Conservation (phyloP, 129 eudicot species). For the Arctium minus region DNA sequence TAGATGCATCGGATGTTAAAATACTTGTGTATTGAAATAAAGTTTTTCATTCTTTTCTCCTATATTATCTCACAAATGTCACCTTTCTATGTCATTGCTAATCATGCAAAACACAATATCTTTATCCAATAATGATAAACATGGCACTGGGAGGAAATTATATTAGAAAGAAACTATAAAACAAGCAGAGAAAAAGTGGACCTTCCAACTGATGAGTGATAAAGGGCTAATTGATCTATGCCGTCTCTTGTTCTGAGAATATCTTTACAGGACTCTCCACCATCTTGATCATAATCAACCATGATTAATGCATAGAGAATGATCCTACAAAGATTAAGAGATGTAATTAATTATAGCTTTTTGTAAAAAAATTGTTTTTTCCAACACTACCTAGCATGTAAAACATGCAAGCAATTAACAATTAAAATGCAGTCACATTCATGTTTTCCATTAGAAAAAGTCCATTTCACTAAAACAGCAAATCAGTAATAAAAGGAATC, state of each 20-base stretch:
- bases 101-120: not conserved
- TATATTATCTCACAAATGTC: not conserved
- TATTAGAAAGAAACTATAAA: not conserved
- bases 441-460: not conserved
- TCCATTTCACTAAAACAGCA: no score
- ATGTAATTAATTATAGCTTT: not conserved
- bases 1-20: not conserved
- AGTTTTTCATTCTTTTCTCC: not conserved
- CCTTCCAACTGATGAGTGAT: constrained; percentile 93
- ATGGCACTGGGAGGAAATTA: not conserved
- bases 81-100: not conserved
- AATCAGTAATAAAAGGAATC: no score
- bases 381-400: not conserved
- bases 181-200: constrained; percentile 19
- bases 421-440: not conserved
- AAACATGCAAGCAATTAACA: not conserved
- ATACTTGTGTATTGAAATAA: not conserved
- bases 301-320: constrained; percentile 85
- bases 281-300: constrained; percentile 86
- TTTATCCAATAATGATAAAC: not conserved
- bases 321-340: constrained; percentile 47
- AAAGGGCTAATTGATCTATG: constrained; percentile 66
- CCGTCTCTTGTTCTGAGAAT: constrained; percentile 77
- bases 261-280: constrained; percentile 41
- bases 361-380: not conserved